These are phyloP conservation scores for Cercophora newfieldiana DNA, from an alignment of 495 filamentous ascomycete species.

Conservation along the genomic window DNA sequence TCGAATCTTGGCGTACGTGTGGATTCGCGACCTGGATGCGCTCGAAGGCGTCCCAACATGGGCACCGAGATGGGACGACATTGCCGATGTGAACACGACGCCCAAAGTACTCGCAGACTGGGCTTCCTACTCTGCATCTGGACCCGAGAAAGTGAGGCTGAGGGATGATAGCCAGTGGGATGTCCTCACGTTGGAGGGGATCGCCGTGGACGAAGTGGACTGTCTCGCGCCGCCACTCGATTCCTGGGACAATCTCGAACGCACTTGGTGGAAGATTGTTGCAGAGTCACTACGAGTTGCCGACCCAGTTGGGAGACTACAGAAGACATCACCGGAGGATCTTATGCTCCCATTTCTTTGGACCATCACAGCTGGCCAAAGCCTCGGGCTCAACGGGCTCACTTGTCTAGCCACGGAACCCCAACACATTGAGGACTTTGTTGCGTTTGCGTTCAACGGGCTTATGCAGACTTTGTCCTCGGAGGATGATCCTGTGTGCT, in stretches of 20 bases:
- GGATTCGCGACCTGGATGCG: not conserved
- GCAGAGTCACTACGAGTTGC: not conserved
- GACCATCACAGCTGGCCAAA: not conserved
- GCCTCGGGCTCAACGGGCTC: not conserved
- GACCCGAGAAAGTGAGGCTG: not conserved
- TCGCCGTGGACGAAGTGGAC: not conserved
- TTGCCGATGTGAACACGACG: not conserved
- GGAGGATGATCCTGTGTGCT: not conserved
- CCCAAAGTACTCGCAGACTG: not conserved
- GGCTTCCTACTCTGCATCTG: not conserved
- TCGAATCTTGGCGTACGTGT: not conserved
- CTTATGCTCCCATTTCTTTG: not conserved
- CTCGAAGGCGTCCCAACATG: not conserved
- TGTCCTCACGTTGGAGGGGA: not conserved
- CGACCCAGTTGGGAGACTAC: not conserved
- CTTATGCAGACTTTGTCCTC: not conserved
- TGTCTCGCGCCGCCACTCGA: not conserved
- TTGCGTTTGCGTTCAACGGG: slow-evolving; percentile 3
- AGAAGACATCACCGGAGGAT: not conserved
- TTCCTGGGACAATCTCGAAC: not conserved
- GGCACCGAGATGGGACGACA: not conserved
- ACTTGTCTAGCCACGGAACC: not conserved
- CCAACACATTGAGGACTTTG: not conserved
- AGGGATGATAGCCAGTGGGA: not conserved
- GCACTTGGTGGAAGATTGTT: not conserved